A percentile compares a stretch with the other conserved stretches of the same genome.
Evolutionary conservation across 129 eudicot genomes (phyloP).

Genomic region (Smallanthus sonchifolius): DNA sequence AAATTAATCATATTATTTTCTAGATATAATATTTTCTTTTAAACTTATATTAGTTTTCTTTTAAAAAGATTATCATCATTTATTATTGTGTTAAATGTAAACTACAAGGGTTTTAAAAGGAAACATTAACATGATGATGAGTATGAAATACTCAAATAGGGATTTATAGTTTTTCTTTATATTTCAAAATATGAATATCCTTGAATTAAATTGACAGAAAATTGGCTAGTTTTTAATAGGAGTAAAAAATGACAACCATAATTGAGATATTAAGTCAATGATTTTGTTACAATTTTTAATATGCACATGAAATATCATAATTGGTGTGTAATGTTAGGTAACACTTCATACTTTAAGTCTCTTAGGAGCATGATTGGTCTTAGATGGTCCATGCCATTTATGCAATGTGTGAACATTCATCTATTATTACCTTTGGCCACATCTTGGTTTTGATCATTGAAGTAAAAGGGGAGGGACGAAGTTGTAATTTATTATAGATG

Average conservation of each 20-base stretch:
- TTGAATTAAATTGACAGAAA: background rate
- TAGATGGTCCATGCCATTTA: constrained; percentile 30
- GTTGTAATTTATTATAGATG: background rate
- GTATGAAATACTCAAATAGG: background rate
- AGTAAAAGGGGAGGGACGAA: background rate
- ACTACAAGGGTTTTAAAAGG: too few relatives aligned
- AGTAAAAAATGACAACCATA: constrained; percentile 20
- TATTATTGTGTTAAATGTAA: too few relatives aligned
- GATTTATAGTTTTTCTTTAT: background rate
- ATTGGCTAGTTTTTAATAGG: background rate
- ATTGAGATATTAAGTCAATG: constrained; percentile 24
- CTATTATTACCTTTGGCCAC: constrained; percentile 30
- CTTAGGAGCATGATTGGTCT: constrained; percentile 26
- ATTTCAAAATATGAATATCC: background rate
- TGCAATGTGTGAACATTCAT: constrained; percentile 15
- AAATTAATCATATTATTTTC: too few relatives aligned
- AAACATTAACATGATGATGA: background rate
- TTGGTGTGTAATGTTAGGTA: constrained; percentile 24
- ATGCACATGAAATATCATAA: constrained; percentile 29
- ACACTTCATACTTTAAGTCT: constrained; percentile 13
- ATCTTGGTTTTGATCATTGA: background rate
- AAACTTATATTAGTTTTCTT: background rate
- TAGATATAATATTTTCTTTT: too few relatives aligned
- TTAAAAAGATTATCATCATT: too few relatives aligned
- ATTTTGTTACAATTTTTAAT: constrained; percentile 16